Evolutionary conservation across 2,329 filamentous ascomycete genomes (phyloP).

Genomic region (Colletotrichum eremochloae): DNA sequence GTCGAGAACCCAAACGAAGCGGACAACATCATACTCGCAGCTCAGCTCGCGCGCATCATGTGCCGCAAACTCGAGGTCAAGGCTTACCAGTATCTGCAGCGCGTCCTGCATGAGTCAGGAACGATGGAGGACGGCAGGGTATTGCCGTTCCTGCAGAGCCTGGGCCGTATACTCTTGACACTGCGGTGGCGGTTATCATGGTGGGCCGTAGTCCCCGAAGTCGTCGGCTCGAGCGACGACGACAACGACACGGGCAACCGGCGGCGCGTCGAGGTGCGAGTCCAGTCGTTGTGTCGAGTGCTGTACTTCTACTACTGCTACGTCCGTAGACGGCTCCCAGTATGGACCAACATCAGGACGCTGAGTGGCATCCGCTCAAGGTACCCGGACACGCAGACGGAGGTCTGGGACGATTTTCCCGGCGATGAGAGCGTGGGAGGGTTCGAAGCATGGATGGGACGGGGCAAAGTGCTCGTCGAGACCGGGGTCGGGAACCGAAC

Average conservation of each 20-base stretch:
- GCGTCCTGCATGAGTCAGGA: slow-evolving; percentile 39
- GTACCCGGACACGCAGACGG: slow-evolving; percentile 55
- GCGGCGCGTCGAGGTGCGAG: slow-evolving; percentile 55
- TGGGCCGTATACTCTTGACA: slow-evolving; percentile 49
- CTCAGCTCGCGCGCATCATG: slow-evolving; percentile 59
- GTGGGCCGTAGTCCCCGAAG: slow-evolving; percentile 56
- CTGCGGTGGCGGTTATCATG: slow-evolving; percentile 60
- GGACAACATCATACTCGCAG: slow-evolving; percentile 56
- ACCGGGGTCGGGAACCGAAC: slow-evolving; percentile 51
- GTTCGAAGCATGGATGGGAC: slow-evolving; percentile 56
- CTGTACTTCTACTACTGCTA: slow-evolving; percentile 61
- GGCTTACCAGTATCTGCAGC: slow-evolving; percentile 58
- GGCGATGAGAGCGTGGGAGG: slow-evolving; percentile 53
- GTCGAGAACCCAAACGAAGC: slow-evolving; percentile 51
- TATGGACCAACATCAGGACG: slow-evolving; percentile 51
- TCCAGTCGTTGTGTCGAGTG: slow-evolving; percentile 56
- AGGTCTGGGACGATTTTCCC: slow-evolving; percentile 59
- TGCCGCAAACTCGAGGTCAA: slow-evolving; percentile 61
- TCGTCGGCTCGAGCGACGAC: slow-evolving; percentile 47
- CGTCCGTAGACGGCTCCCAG: slow-evolving; percentile 56
- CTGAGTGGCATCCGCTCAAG: slow-evolving; percentile 55
- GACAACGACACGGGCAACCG: slow-evolving; percentile 45
- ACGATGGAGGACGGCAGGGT: slow-evolving; percentile 48
- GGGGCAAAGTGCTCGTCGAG: slow-evolving; percentile 53
- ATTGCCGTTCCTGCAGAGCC: slow-evolving; percentile 23